Base-by-base conservation (phyloP, 345 rosid genomes). In the Salix suchowensis region DNA sequence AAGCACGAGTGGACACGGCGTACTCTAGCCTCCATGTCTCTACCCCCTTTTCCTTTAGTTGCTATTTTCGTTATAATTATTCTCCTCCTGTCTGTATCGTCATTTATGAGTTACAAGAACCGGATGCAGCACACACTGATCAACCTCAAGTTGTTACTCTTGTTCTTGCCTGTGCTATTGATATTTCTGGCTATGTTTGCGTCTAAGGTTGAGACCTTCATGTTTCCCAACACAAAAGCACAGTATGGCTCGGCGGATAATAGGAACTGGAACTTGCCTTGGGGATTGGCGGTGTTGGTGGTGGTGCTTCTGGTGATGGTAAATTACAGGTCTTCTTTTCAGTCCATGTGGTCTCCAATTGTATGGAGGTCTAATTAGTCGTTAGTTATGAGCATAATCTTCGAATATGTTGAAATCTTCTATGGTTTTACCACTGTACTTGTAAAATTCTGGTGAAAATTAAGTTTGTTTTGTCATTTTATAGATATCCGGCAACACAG, bases 41-140 rank as follows among this genome's bases (percentile, higher is more conserved):
- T 81, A 19, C 97, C 98, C 48, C 94, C 97, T 39, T 72, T 86
- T n/a, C 88, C 87, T 28, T 73, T 91, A 34, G 73, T 92, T 48
- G 76, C 88, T 64, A 77, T 92, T 37, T 81, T 91, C 19, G 71
- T 79, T 46, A 92, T 92, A 60, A 86, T 91, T 28, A 71, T 87
- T 74, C 67, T 86, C 54, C 85, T 92, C 16, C 68, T 92, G 21
- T 84, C 68, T 48, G 65, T 86, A 24, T 92, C 95, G 11, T 84
- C 91, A 10, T 91, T 84, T 58, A 62, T 87, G 8, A 86, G 80
- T 75, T 88, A 77, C 87, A 87, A 78, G 82, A 74, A 74, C 73
- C 86, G 87, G 84, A 79, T 90, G 83, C 85, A 85, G 72, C 82
- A 78, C 18, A 75, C 86, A 3, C 7, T 82, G 3, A 68, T 84